Evolutionary conservation across 495 filamentous ascomycete genomes (phyloP).

Genomic region (Trichoderma orchidacearum): DNA sequence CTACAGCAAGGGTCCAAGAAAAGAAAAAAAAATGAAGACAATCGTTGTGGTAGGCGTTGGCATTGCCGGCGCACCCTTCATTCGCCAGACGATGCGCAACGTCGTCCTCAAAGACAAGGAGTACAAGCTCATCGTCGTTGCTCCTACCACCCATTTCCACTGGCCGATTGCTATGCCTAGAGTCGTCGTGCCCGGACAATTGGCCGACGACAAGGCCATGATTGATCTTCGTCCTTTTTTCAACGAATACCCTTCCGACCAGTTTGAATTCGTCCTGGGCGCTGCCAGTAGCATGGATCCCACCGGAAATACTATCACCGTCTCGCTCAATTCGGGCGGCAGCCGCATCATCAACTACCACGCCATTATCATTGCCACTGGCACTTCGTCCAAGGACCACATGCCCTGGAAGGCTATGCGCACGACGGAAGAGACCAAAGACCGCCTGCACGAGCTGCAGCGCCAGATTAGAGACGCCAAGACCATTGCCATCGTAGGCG

Average conservation of each 20-base stretch:
- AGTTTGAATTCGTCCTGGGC: conserved; percentile 45
- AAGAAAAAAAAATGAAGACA: not conserved
- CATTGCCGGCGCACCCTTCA: conserved; percentile 40
- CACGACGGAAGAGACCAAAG: conserved; percentile 25
- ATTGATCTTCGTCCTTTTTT: conserved; percentile 33
- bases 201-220: conserved; percentile 13
- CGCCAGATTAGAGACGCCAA: conserved; percentile 35
- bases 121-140: conserved; percentile 39
- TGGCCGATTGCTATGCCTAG: conserved; percentile 32
- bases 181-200: conserved; percentile 21
- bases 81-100: conserved; percentile 45
- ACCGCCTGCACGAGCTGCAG: conserved; percentile 28
- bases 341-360: conserved; percentile 29
- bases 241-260: conserved; percentile 26
- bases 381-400: conserved; percentile 21
- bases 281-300: conserved; percentile 35
- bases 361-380: conserved; percentile 43
- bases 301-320: conserved; percentile 24
- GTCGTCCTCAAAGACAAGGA: conserved; percentile 18
- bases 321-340: conserved; percentile 18
- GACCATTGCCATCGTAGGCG: conserved; percentile 52
- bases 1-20: not conserved
- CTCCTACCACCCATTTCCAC: conserved; percentile 38
- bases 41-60: conserved; percentile 55
- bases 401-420: conserved; percentile 39